Base-by-base conservation (phyloP, 345 rosid genomes). In the Ricinus communis region DNA sequence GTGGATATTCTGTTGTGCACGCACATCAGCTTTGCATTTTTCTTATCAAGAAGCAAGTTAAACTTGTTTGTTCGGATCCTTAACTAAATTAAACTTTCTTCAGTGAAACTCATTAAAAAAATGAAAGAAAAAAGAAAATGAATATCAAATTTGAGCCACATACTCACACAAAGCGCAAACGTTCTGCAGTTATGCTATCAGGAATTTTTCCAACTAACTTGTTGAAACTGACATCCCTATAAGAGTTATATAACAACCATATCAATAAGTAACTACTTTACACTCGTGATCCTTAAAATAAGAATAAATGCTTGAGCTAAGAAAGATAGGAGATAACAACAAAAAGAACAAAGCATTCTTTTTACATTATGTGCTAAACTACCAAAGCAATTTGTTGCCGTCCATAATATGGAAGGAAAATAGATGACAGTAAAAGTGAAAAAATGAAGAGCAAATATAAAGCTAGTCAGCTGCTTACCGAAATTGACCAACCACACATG, bases 141-240 rank as follows among this genome's bases (percentile, higher is more conserved):
- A 61, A 60, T n/a, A n/a, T n/a, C n/a, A 62, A 53, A 5, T 27
- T 25, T 58, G 43, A 70, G 25, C 31, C 71, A 14, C 12, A 53
- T 33, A 27, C 88, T 78, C 83, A 83, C 88, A 87, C 53, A 63
- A 79, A 84, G 40, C 68, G 45, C 51, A 82, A 19, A 5, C 12
- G 55, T 14, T 62, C 30, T 60, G 77, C 75, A 12, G 64, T 50
- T 67, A 75, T 57, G 30, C 62, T 65, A 53, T 74, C 52, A 12
- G 88, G 82, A 70, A 85, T 68, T 53, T 33, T 71, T 63, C 87
- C 91, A 61, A 62, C 76, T 59, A 85, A 62, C 75, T 76, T 80
- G 79, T 87, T 87, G 77, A 77, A 87, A 78, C 87, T 83, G 67
- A 87, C 79, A 80, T 87, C 90, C 71, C 90, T 87, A 74, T 10